Percentiles rank a stretch among this genome's conserved stretches.
Conservation (phyloP, 345 rosid species). For the Punica granatum region DNA sequence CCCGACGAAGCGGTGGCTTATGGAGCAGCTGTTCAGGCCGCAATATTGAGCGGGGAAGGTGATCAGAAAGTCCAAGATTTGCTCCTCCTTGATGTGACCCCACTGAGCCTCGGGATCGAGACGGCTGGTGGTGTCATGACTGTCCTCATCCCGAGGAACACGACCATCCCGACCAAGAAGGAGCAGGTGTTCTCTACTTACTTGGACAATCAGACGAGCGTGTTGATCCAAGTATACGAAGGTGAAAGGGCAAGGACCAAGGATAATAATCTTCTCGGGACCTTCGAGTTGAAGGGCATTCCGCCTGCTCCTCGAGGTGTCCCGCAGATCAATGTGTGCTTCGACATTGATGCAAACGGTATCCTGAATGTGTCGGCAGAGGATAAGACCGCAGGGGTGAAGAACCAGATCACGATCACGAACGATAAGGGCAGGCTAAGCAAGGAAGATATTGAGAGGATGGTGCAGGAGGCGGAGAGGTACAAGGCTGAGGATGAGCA, state of each 20-base stretch:
- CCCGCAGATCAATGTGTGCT: slow-evolving; percentile 40
- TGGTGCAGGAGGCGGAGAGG: slow-evolving; percentile 48
- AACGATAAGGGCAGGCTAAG: slow-evolving; percentile 36
- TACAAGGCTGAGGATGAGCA: slow-evolving; percentile 40
- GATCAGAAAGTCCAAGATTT: neutral
- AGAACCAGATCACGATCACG: slow-evolving; percentile 34
- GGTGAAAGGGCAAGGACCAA: slow-evolving; percentile 34
- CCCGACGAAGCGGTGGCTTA: slow-evolving; percentile 24
- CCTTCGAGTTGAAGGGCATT: slow-evolving; percentile 26
- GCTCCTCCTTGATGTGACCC: neutral
- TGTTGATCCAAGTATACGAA: slow-evolving; percentile 26
- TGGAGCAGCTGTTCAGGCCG: slow-evolving; percentile 18
- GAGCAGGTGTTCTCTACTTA: slow-evolving; percentile 18
- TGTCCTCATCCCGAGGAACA: slow-evolving; percentile 12
- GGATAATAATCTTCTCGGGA: slow-evolving; percentile 31
- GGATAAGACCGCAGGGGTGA: slow-evolving; percentile 39
- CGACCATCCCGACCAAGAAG: slow-evolving; percentile 18
- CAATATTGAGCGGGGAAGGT: too few relatives aligned
- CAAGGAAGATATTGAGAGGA: slow-evolving; percentile 40
- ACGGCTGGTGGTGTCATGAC: slow-evolving; percentile 13
- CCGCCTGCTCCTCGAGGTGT: slow-evolving; percentile 43
- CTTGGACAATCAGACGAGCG: slow-evolving; percentile 19
- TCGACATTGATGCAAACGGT: slow-evolving; percentile 42
- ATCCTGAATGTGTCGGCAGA: slow-evolving; percentile 36
- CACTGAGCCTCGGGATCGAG: slow-evolving; percentile 5